Evolutionary conservation across 352 stramenopile genomes (phyloP), one percentile per base, ranked within the genome.

Genomic region (Phytophthora tubulina): DNA sequence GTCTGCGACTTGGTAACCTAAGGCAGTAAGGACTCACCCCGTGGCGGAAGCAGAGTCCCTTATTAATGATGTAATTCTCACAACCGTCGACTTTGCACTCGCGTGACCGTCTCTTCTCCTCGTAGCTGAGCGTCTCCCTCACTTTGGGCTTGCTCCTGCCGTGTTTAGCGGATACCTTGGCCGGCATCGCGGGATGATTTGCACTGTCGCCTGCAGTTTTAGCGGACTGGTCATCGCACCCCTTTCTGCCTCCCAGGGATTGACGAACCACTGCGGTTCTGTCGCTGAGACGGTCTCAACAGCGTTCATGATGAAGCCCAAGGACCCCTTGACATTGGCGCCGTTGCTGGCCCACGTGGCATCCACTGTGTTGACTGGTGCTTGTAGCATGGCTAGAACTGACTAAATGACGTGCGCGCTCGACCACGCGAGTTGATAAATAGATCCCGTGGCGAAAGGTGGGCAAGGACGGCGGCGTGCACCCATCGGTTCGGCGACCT

Each of bases 1-100:
- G 21, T 21, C 21, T 21, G 41, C 10, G 41, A 10, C 9, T 15
- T 46, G 41, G 14, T 46, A 46, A 21, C 41, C 8, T 21, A 27
- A 13, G 21, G 41, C 15, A 8, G 2, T 15, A 53, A 67, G 17
- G 30, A 35, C 71, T 45, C 55, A 88, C 79, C 36, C 80, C 80
- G 36, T 88, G 80, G 38, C 75, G 70, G 17, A 81, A 82, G 64
- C 79, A 87, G n/a, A 82, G 68, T 1, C 79, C 79, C 38, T 74
- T 74, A 64, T 84, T 76, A 38, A 86, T 78, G 45, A 81, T 81
- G 67, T 87, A 87, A 50, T 80, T 80, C 32, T 71, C 49, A 41
- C 79, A 87, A 45, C 71, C 76, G 15, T 73, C 70, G 38, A 78
- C 39, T 45, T 73, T 80, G 63, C 79, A 87, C 50, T 70, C 49